Percentiles rank a stretch among this genome's conserved stretches.
Conservation (phyloP, 306 rosid species). For the Canavalia ensiformis region DNA sequence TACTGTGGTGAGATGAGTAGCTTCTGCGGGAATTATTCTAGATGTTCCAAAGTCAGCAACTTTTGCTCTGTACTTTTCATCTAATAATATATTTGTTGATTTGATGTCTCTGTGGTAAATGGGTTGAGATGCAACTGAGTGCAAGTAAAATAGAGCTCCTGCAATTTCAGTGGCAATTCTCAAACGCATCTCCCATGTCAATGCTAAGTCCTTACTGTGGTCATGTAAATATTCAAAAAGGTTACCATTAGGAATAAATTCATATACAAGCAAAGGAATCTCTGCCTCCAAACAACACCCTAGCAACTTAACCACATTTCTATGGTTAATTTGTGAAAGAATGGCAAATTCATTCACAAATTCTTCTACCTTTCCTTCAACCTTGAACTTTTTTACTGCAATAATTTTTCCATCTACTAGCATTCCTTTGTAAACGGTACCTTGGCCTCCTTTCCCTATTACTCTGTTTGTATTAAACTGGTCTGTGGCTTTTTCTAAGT, state of each 20-base stretch:
- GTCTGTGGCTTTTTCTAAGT: constrained; percentile 53
- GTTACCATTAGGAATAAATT: constrained; percentile 54
- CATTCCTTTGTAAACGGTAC: constrained; percentile 59
- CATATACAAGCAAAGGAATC: constrained; percentile 51
- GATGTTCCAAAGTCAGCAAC: constrained; percentile 57
- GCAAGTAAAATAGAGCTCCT: constrained; percentile 52
- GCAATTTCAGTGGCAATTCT: constrained; percentile 50
- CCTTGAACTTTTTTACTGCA: constrained; percentile 49
- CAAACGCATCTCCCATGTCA: constrained; percentile 54
- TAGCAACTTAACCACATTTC: constrained; percentile 52
- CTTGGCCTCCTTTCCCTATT: constrained; percentile 60
- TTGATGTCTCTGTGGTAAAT: constrained; percentile 52
- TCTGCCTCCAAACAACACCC: constrained; percentile 54
- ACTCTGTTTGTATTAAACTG: constrained; percentile 46
- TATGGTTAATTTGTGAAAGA: constrained; percentile 53
- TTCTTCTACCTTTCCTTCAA: constrained; percentile 48
- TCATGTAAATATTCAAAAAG: constrained; percentile 43
- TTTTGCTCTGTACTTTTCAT: constrained; percentile 45
- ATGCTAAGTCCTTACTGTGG: constrained; percentile 33
- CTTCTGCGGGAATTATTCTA: constrained; percentile 46
- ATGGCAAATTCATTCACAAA: constrained; percentile 53
- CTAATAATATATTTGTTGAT: constrained; percentile 54
- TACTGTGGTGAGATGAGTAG: constrained; percentile 49
- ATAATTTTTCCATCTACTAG: constrained; percentile 47
- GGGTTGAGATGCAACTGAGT: constrained; percentile 53